phyloP scores from a whole-genome alignment of 192 early-diverging fungal species.

The Umbelopsis sp. region DNA sequence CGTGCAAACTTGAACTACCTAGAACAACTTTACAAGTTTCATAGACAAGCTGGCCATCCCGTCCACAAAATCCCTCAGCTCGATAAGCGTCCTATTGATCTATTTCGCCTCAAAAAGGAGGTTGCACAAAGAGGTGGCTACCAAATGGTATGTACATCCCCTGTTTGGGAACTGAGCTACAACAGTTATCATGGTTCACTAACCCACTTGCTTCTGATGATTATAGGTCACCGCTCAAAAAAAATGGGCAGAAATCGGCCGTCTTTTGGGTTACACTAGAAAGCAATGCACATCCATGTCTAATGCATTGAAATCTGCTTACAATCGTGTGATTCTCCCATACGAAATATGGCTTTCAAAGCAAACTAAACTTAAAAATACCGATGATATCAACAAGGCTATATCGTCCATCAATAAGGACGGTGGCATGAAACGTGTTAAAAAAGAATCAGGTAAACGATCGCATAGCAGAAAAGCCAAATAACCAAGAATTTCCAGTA shows the following conservation, averaged over 20 bases:
- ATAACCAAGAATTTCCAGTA: neutral
- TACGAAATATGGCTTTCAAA: conserved; percentile 69
- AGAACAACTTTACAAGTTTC: conserved; percentile 90
- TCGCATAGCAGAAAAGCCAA: neutral
- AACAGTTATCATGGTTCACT: neutral
- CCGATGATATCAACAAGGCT: conserved; percentile 13
- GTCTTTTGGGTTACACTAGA: conserved; percentile 68
- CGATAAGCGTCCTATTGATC: conserved; percentile 84
- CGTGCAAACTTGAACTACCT: conserved; percentile 87
- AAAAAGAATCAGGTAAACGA: neutral
- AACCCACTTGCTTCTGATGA: neutral
- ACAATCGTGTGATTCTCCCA: conserved; percentile 65
- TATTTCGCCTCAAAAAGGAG: conserved; percentile 80
- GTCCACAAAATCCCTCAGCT: conserved; percentile 81
- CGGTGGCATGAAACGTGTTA: conserved; percentile 4
- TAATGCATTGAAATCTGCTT: conserved; percentile 70
- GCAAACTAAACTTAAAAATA: conserved; percentile 32
- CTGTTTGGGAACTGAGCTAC: neutral
- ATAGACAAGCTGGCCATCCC: conserved; percentile 74
- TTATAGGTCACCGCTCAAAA: conserved; percentile 68
- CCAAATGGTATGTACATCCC: conserved; percentile 48
- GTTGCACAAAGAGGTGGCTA: conserved; percentile 78
- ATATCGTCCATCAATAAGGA: neutral
- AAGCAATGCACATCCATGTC: conserved; percentile 78
- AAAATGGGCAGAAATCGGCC: conserved; percentile 88